A percentile compares a stretch with the other conserved stretches of the same genome.
Evolutionary conservation across 306 rosid genomes (phyloP).

Genomic region (Ormosia semicastrata): DNA sequence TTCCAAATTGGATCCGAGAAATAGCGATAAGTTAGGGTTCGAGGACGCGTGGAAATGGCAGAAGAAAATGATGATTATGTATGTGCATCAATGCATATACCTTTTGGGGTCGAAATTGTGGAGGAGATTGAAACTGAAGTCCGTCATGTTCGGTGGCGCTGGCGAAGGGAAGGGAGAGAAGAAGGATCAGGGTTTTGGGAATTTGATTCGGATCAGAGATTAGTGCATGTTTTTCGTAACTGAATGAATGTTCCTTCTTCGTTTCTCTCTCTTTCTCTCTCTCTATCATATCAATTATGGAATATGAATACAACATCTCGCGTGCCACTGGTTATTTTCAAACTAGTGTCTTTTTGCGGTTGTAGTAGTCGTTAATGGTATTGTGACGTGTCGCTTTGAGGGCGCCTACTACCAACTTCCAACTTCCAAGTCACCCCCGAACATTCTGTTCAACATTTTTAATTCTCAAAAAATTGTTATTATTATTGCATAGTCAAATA

Average conservation of each 20-base stretch:
- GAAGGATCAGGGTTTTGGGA: slow-evolving; percentile 25
- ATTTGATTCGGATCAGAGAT: slow-evolving; percentile 28
- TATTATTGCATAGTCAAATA: too few relatives aligned
- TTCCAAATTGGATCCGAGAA: slow-evolving; percentile 38
- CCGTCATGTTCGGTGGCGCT: slow-evolving; percentile 49
- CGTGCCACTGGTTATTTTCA: too few relatives aligned
- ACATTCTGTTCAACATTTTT: too few relatives aligned
- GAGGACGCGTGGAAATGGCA: slow-evolving; percentile 43
- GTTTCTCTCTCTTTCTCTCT: not conserved
- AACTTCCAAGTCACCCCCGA: too few relatives aligned
- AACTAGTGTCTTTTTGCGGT: too few relatives aligned
- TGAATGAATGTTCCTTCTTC: not conserved
- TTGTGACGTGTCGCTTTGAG: too few relatives aligned
- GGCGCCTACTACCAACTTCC: too few relatives aligned
- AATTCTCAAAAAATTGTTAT: too few relatives aligned
- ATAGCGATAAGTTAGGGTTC: slow-evolving; percentile 27
- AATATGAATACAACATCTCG: too few relatives aligned
- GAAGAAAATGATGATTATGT: not conserved
- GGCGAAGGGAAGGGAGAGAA: not conserved
- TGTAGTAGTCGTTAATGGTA: too few relatives aligned
- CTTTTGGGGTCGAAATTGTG: slow-evolving; percentile 54
- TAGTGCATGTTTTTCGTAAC: slow-evolving; percentile 15
- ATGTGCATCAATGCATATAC: slow-evolving; percentile 21
- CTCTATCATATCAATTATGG: too few relatives aligned
- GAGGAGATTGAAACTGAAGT: slow-evolving; percentile 47